These are phyloP conservation scores for Hansenula sp. DNA, from an alignment of 1,139 yeast genomes.

Conservation along the genomic window DNA sequence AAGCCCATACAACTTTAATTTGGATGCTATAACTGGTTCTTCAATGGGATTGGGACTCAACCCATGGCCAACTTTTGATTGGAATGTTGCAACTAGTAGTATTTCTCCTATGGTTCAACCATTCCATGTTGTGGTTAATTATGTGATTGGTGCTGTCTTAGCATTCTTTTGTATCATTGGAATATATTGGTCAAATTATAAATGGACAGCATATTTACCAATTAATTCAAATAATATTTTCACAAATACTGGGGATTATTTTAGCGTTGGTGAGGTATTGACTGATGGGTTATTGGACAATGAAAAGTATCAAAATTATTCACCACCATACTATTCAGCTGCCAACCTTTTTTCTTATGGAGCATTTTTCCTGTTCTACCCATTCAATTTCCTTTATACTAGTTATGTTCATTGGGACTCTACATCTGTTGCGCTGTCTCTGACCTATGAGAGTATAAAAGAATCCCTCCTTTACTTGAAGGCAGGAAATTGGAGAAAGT, in stretches of 20 bases:
- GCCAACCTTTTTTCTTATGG: conserved; percentile 53
- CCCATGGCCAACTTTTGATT: conserved; percentile 50
- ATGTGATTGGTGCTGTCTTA: conserved; percentile 41
- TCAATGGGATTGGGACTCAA: conserved; percentile 47
- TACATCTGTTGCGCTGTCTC: conserved; percentile 14
- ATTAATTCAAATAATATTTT: conserved; percentile 30
- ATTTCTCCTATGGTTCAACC: conserved; percentile 71
- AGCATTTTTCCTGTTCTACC: conserved; percentile 53
- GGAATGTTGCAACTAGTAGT: conserved; percentile 46
- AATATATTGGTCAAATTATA: conserved; percentile 46
- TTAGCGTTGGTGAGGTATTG: conserved; percentile 22
- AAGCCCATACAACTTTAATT: conserved; percentile 45
- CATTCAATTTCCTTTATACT: conserved; percentile 47
- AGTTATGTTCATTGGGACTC: conserved; percentile 26
- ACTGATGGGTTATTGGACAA: conserved; percentile 29
- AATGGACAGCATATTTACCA: conserved; percentile 50
- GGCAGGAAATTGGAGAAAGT: conserved; percentile 19
- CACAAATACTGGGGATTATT: conserved; percentile 46
- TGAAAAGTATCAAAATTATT: conserved; percentile 38
- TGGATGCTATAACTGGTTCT: conserved; percentile 53
- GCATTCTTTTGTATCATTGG: conserved; percentile 39
- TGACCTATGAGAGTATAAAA: conserved; percentile 23
- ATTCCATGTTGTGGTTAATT: conserved; percentile 49
- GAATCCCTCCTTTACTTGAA: conserved; percentile 18
- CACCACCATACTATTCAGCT: conserved; percentile 59